phyloP scores from a whole-genome alignment of 768 basidiomycete genomes.

The Cystofilobasidium ferigula region DNA sequence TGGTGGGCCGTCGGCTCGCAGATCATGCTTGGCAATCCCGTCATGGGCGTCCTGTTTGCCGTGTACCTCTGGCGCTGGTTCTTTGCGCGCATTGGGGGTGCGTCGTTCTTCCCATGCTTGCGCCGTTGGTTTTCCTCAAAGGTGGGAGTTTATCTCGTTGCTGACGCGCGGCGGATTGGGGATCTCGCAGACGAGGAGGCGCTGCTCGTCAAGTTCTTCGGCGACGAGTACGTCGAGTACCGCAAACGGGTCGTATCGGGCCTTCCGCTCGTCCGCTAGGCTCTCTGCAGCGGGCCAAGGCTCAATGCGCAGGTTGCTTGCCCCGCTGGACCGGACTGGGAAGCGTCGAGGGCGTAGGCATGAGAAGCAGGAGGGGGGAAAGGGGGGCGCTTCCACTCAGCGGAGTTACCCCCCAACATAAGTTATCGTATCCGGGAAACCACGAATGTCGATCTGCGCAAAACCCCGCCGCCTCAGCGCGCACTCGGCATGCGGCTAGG shows the following conservation, averaged over 20 bases:
- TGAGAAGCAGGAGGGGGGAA: too few species aligned
- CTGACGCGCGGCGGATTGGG: background rate
- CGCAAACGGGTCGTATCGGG: conserved; percentile 64
- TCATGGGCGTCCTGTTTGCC: conserved; percentile 57
- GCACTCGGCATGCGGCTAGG: too few species aligned
- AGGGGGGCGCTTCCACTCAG: too few species aligned
- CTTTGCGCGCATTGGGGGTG: conserved; percentile 63
- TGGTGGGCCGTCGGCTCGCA: conserved; percentile 97
- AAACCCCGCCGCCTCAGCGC: too few species aligned
- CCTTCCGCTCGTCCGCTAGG: conserved; percentile 48
- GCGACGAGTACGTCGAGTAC: conserved; percentile 70
- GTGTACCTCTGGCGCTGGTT: conserved; percentile 79
- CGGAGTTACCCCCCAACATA: too few species aligned
- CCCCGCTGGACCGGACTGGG: too few species aligned
- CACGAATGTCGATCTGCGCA: too few species aligned
- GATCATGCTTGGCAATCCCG: conserved; percentile 72
- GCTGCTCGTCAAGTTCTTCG: conserved; percentile 75
- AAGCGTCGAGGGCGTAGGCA: too few species aligned
- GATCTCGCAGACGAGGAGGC: conserved; percentile 60
- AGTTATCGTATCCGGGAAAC: too few species aligned
- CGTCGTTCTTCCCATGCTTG: conserved; percentile 33
- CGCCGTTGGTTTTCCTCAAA: background rate
- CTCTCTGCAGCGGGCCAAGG: background rate
- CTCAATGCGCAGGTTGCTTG: too few species aligned
- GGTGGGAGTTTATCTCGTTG: background rate